Conservation (phyloP, 345 rosid genomes). For the Syzygium aromaticum region DNA sequence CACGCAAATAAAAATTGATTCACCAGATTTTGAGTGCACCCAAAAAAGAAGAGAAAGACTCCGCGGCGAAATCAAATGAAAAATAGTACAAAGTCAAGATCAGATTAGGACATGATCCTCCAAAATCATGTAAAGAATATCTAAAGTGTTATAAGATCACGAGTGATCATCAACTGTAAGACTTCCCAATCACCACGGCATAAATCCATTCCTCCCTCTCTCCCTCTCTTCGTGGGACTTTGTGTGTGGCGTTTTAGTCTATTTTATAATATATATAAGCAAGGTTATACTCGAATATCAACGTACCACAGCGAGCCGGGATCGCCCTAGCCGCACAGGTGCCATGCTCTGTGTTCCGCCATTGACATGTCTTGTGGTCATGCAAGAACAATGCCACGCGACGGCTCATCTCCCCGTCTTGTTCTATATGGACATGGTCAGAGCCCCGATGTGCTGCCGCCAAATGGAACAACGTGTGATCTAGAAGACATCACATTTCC, state of each 20-base stretch:
- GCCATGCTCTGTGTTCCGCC: neutral
- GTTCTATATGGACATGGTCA: neutral
- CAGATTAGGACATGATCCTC: neutral
- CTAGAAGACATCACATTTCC: neutral
- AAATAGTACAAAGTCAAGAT: neutral
- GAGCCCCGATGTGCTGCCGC: neutral
- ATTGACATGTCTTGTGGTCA: neutral
- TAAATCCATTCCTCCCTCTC: neutral
- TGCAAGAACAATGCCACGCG: neutral
- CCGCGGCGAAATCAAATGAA: neutral
- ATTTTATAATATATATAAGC: neutral
- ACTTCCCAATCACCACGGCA: neutral
- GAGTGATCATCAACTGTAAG: neutral
- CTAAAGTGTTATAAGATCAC: neutral
- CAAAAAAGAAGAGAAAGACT: neutral
- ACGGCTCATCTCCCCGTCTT: neutral
- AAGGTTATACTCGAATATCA: neutral
- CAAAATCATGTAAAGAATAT: neutral
- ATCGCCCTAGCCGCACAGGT: too few relatives aligned
- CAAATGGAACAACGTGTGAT: neutral
- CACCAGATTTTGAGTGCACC: neutral
- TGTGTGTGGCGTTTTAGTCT: neutral
- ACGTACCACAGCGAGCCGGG: too few relatives aligned
- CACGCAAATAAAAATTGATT: neutral
- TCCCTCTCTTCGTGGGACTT: too few relatives aligned